A percentile compares a stretch with the other conserved stretches of the same genome.
These are phyloP conservation scores for Fraxinus cuspidata DNA, from an alignment of 257 asterid genomes.

Conservation along the genomic window DNA sequence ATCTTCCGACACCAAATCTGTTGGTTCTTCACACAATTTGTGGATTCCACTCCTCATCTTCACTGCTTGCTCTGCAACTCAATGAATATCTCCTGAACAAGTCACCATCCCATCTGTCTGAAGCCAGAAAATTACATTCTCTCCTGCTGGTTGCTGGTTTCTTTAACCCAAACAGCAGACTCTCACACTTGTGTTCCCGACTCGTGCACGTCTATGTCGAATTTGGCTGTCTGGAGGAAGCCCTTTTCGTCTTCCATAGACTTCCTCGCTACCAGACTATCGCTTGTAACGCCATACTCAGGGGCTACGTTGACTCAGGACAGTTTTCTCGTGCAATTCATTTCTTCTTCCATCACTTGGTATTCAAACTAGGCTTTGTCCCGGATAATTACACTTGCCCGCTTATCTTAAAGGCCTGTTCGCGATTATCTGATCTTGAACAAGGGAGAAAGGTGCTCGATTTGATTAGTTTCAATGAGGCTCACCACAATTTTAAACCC, in stretches of 20 bases:
- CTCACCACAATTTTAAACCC: conserved; percentile 22
- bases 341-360: conserved; percentile 30
- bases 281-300: conserved; percentile 36
- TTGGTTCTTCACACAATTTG: neutral
- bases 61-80: neutral
- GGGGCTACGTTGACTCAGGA: conserved; percentile 29
- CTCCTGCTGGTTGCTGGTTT: conserved; percentile 21
- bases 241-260: conserved; percentile 22
- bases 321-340: conserved; percentile 30
- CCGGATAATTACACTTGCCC: conserved; percentile 43
- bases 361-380: conserved; percentile 14
- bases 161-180: neutral
- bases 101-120: conserved; percentile 10
- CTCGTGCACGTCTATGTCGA: conserved; percentile 32
- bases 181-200: conserved; percentile 22
- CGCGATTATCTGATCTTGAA: conserved; percentile 30
- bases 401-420: conserved; percentile 38
- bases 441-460: conserved; percentile 33
- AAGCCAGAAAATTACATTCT: conserved; percentile 32
- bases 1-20: neutral
- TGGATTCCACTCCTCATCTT: conserved; percentile 12
- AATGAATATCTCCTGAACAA: conserved; percentile 24
- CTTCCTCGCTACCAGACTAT: conserved; percentile 21
- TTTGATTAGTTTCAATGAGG: conserved; percentile 22
- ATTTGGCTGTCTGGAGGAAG: conserved; percentile 21